Percentiles rank a stretch among this genome's conserved stretches.
Evolutionary conservation across 192 early-diverging fungal species (phyloP).

Genomic region (Gaertneriomyces sp.): DNA sequence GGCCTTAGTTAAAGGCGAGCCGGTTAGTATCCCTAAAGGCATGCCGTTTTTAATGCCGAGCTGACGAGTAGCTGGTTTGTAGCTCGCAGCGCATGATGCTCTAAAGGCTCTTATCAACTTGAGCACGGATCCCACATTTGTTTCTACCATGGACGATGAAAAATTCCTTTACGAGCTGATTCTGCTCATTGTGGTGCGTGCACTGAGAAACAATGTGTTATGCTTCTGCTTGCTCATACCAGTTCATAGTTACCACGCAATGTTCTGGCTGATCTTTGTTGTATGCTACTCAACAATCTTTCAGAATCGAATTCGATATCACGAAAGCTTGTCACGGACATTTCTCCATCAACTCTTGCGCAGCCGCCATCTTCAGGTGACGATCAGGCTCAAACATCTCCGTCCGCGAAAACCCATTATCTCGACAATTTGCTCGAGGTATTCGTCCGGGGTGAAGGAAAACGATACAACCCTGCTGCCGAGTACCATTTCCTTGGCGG

Average conservation of each 20-base stretch:
- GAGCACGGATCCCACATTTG: constrained; percentile 61
- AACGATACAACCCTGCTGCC: constrained; percentile 74
- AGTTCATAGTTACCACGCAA: constrained; percentile 55
- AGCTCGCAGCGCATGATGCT: constrained; percentile 82
- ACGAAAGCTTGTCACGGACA: constrained; percentile 51
- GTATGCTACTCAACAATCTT: constrained; percentile 90
- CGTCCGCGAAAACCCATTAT: constrained; percentile 31
- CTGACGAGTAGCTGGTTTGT: constrained; percentile 9
- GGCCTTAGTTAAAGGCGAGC: constrained; percentile 62
- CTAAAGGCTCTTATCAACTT: constrained; percentile 81
- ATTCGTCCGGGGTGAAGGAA: constrained; percentile 79
- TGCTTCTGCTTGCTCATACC: background rate
- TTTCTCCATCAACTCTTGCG: constrained; percentile 8
- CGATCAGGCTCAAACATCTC: constrained; percentile 12
- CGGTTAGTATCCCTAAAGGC: constrained; percentile 39
- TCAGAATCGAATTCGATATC: constrained; percentile 66
- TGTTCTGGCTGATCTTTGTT: constrained; percentile 75
- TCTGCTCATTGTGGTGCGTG: constrained; percentile 61
- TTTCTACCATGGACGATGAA: constrained; percentile 64
- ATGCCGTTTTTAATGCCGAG: background rate
- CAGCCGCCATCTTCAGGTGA: constrained; percentile 11
- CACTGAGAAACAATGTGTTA: background rate
- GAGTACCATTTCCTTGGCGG: constrained; percentile 82
- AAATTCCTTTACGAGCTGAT: constrained; percentile 68
- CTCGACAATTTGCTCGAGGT: constrained; percentile 86